phyloP scores from a whole-genome alignment of 805 yeast genomes.

The Pichia kluyveri region DNA sequence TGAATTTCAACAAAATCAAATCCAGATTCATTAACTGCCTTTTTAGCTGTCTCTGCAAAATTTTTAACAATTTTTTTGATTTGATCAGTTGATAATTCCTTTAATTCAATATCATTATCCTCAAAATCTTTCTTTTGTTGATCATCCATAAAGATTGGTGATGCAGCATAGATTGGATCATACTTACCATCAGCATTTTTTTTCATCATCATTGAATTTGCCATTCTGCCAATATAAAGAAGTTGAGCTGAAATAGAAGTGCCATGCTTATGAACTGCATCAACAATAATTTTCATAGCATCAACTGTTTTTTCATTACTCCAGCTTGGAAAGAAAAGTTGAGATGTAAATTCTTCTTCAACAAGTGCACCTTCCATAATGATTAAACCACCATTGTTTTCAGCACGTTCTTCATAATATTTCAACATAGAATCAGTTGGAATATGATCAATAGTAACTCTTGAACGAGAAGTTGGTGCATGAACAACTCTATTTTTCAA shows the following conservation, averaged over 20 bases:
- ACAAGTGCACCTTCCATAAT: slow-evolving; percentile 53
- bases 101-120: slow-evolving; percentile 1
- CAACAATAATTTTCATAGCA: slow-evolving; percentile 26
- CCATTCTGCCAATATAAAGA: slow-evolving; percentile 39
- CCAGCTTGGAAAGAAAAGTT: slow-evolving; percentile 32
- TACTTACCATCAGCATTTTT: slow-evolving; percentile 14
- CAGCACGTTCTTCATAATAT: slow-evolving; percentile 50
- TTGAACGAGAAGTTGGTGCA: slow-evolving; percentile 43
- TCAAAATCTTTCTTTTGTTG: slow-evolving; percentile 27
- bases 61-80: too few species aligned
- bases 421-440: slow-evolving; percentile 26
- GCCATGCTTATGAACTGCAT: slow-evolving; percentile 41
- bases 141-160: slow-evolving; percentile 33
- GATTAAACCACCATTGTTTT: slow-evolving; percentile 46
- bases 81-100: too few species aligned
- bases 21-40: slow-evolving; percentile 8
- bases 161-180: slow-evolving; percentile 24
- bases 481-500: slow-evolving; percentile 34
- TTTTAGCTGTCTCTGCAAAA: slow-evolving; percentile 18
- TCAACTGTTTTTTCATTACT: too few species aligned
- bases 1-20: slow-evolving; percentile 35
- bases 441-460: slow-evolving; percentile 29
- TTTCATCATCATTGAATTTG: slow-evolving; percentile 27
- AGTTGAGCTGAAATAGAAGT: slow-evolving; percentile 40
- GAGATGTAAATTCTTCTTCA: slow-evolving; percentile 40